Percentiles rank a stretch among this genome's conserved stretches.
phyloP scores from a whole-genome alignment of 305 asterid species.

The Solanum chacoense region DNA sequence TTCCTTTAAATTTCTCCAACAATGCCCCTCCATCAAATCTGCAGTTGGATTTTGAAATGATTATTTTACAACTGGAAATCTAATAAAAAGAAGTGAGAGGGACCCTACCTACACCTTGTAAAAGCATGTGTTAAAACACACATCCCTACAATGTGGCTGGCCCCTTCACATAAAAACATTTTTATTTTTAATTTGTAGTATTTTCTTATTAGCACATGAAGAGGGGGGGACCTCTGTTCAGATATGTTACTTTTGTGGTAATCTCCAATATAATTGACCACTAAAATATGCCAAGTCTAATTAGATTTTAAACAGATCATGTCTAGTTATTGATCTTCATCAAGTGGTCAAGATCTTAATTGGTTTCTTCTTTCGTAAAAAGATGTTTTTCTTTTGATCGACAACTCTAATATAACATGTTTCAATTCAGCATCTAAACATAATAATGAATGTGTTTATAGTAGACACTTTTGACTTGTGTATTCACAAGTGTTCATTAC shows the following conservation, averaged over 20 bases:
- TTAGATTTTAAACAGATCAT: background rate
- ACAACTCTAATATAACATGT: background rate
- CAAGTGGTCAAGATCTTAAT: background rate
- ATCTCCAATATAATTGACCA: background rate
- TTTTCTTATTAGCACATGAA: background rate
- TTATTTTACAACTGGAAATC: background rate
- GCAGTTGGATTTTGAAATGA: background rate
- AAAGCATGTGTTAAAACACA: background rate
- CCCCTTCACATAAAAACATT: background rate
- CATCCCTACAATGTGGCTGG: background rate
- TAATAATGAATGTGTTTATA: no score
- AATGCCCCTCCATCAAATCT: conserved; percentile 52
- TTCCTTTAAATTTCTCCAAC: conserved; percentile 35
- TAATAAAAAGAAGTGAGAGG: background rate
- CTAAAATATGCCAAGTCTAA: background rate
- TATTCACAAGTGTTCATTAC: background rate
- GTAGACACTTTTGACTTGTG: background rate
- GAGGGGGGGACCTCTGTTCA: background rate
- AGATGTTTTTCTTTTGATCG: background rate
- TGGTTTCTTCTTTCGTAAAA: background rate
- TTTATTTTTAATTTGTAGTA: background rate
- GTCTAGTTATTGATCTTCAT: background rate
- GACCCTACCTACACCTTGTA: background rate
- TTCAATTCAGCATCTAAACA: no score
- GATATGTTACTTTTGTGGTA: background rate